A percentile compares a stretch with the other conserved stretches of the same genome.
Conservation (phyloP, 2,329 filamentous ascomycete genomes). For the Beauveria sp. region DNA sequence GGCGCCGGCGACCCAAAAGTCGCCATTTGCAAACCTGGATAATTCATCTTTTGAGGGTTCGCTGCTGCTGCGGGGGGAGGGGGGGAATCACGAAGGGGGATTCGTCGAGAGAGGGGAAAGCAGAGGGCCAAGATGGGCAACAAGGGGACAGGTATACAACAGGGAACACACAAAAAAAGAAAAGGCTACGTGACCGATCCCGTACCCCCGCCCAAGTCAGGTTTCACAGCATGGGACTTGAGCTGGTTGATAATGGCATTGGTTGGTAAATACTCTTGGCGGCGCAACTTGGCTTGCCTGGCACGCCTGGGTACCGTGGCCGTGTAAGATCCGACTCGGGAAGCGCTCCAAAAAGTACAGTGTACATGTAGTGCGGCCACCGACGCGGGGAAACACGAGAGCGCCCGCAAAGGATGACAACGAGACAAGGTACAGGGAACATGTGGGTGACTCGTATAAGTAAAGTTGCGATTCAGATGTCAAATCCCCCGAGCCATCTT, state of each 20-base stretch:
- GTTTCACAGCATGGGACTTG: background rate
- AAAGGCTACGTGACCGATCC: too few species aligned
- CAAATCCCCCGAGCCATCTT: background rate
- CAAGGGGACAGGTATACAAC: background rate
- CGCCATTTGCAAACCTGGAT: background rate
- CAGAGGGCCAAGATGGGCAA: background rate
- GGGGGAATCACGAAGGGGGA: too few species aligned
- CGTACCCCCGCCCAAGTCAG: background rate
- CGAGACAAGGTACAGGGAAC: background rate
- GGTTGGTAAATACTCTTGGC: too few species aligned
- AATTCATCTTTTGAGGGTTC: background rate
- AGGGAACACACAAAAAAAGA: background rate
- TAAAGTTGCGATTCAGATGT: background rate
- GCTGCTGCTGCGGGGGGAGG: background rate
- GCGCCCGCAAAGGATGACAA: background rate
- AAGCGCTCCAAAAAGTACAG: background rate
- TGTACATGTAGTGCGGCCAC: background rate
- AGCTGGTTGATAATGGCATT: too few species aligned
- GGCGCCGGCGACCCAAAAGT: constrained; percentile 4
- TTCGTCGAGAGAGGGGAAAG: background rate
- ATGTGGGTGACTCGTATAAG: background rate
- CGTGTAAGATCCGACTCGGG: constrained; percentile 1
- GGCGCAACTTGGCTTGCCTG: background rate
- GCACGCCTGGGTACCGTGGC: background rate
- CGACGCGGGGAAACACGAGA: background rate